Evolutionary conservation across 2,329 filamentous ascomycete species (phyloP), one percentile per base, ranked within the genome.

Genomic region (Aspergillus floridensis): DNA sequence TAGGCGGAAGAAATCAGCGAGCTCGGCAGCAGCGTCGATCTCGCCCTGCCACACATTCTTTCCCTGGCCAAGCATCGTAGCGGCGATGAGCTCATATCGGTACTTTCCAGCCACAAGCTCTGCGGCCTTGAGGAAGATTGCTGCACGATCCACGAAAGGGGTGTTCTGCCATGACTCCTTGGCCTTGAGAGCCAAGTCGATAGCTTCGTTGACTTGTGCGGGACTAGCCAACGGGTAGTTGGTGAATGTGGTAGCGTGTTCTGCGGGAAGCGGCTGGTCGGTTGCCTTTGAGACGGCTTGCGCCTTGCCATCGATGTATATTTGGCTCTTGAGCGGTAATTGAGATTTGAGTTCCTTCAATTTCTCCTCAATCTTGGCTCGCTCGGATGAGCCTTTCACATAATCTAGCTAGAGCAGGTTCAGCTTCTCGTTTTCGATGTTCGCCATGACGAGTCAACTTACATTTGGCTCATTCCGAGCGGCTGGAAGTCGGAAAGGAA

Each of bases 31-130:
- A 35, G 92, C 84, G 76, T 97, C 93, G 65, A 97, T 97, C 82
- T 98, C 93, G 32, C 92, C 93, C 77, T 98, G 93, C 92, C 92
- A 96, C 49, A 90, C 91, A 74, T 96, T 97, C 85, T 97, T 97
- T 68, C 93, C 93, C 79, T 98, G 93, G 62, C 93, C 93, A 22
- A 96, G 81, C 86, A 97, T 96, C 4, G 93, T 96, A 16, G 91
- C 89, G 3, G 93, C 93, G 87, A 97, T 95, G 69, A 98, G 86
- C 57, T 96, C 91, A 78, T 96, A 96, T 71, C 93, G 86, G 79
- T 98, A 97, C 79, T 97, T 97, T 62, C 85, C 88, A 59, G 89
- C 83, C 64, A 97, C 85, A 60, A 98, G 82, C 74, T 97, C 92
- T 44, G 93, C 93, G 4, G 93, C 93, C 82, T 96, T 96, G 70